Base-by-base conservation (phyloP, 1,284 basidiomycete species). In the Amylostereum areolatum region DNA sequence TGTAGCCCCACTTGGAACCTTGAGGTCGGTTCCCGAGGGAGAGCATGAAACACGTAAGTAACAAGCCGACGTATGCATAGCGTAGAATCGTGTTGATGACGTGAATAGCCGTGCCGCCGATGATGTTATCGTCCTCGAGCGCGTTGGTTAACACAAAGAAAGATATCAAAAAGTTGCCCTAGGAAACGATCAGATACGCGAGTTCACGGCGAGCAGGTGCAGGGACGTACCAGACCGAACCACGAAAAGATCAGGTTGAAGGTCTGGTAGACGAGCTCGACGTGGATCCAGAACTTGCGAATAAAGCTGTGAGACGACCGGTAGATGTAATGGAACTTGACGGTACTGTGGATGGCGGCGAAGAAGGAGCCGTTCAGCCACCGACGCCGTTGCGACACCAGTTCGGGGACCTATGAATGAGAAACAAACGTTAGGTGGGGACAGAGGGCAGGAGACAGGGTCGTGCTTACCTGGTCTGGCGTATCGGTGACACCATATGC, bases 321-420 rank as follows among this genome's bases (percentile, higher is more conserved):
- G 68, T 97, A 97, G 48, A 97, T 81, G 62, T 96, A 94, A 59
- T 90, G 83, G 66, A 97, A 97, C 65, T 97, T 91, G 53, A 94
- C 75, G 2, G 85, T 88, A 50, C 85, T 86, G 69, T 97, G 92
- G 36, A 95, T 82, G 0, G 91, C 92, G 2, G 95, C 96, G 63
- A 96, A 96, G 79, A 98, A 97, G 5, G 92, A 95, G 4, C 96
- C 96, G 63, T 98, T 99, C 36, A 98, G 77, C 96, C 96, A 97
- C 47, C 94, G 84, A 48, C 94, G 80, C 49, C 94, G 85, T 64
- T 97, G 94, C 1, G 90, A 92, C 58, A 97, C 93, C 49, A 97
- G 70, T 64, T 96, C 93, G 0, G 92, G 88, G 4, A 93, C 82
- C 75, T 84, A 49, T 5, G 34, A 7, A 34, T 18, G 24, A 32